These are phyloP conservation scores for Vitis rotundifolia DNA, from an alignment of 164 flowering plant genomes.

Conservation along the genomic window DNA sequence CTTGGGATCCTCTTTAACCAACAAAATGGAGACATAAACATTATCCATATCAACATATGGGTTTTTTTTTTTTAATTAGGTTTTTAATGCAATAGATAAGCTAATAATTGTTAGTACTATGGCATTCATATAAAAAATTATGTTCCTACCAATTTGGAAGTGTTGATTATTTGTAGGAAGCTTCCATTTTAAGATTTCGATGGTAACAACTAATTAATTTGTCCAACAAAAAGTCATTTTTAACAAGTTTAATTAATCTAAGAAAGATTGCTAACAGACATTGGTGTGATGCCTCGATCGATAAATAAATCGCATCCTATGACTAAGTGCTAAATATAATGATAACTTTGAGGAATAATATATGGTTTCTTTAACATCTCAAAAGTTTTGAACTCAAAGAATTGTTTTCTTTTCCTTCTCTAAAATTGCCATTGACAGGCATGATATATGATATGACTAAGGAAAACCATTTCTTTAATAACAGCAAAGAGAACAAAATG, in stretches of 20 bases:
- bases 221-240: not conserved
- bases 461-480: too few relatives aligned
- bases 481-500: not conserved
- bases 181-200: not conserved
- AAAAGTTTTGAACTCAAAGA: constrained; percentile 1
- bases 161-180: constrained; percentile 10
- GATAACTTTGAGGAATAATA: constrained; percentile 13
- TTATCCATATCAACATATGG: not conserved
- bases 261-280: not conserved
- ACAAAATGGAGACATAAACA: not conserved
- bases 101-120: not conserved
- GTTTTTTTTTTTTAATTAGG: not conserved
- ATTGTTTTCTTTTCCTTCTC: not conserved
- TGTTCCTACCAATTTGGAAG: constrained; percentile 39
- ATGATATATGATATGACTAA: not conserved
- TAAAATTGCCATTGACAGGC: not conserved
- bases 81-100: constrained; percentile 3
- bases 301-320: not conserved
- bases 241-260: not conserved
- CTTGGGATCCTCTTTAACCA: not conserved
- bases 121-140: not conserved
- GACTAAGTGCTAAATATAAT: not conserved
- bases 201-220: not conserved
- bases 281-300: not conserved
- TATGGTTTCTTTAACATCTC: constrained; percentile 5